Conservation (phyloP, 2,329 filamentous ascomycete genomes). For the Ceratocystis eucalypticola region DNA sequence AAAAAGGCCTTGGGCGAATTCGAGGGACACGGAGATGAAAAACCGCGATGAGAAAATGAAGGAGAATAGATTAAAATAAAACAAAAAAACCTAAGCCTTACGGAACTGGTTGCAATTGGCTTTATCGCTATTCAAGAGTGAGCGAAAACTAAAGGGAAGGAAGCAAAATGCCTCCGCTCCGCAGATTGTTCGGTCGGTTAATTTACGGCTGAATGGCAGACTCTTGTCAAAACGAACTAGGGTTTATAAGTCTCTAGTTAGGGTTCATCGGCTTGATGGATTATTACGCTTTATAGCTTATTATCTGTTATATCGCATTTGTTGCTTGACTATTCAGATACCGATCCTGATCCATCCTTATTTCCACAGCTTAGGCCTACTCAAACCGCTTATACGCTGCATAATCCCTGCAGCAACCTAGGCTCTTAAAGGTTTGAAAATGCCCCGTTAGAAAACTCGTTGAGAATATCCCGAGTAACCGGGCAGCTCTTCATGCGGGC, state of each 20-base stretch:
- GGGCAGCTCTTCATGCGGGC: constrained; percentile 52
- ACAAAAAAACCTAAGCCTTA: not conserved
- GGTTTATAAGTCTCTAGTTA: not conserved
- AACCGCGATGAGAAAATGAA: not conserved
- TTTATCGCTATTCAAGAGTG: not conserved
- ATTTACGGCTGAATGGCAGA: not conserved
- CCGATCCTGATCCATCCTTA: no score
- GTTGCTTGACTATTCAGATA: no score
- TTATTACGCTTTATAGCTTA: no score
- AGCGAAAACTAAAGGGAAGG: not conserved
- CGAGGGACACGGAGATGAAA: not conserved
- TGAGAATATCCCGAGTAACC: constrained; percentile 63
- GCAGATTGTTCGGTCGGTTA: not conserved
- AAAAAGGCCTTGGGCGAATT: not conserved
- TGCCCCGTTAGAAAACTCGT: constrained; percentile 35
- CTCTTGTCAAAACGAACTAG: not conserved
- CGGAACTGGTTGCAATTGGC: not conserved
- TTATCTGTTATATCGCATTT: no score
- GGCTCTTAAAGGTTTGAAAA: not conserved
- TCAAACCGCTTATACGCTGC: not conserved
- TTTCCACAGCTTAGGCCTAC: not conserved
- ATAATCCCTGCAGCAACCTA: not conserved
- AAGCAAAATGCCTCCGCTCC: not conserved
- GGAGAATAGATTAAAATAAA: not conserved
- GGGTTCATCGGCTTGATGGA: no score